Evolutionary conservation across 352 stramenopile genomes (phyloP).

Genomic region (Aphanomyces astaci): DNA sequence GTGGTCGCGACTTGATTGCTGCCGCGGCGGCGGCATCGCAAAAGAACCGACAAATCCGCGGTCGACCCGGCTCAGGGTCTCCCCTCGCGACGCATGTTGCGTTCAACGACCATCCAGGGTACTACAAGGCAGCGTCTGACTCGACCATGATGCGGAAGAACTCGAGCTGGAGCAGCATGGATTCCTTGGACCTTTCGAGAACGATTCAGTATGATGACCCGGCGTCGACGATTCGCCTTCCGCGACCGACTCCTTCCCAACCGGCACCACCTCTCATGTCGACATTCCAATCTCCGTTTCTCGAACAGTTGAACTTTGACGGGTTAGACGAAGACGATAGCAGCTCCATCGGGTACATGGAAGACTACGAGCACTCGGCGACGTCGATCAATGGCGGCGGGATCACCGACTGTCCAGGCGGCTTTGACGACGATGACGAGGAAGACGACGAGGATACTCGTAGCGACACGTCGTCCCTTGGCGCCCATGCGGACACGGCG

Average conservation of each 20-base stretch:
- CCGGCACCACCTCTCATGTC: no score
- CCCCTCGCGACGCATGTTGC: background rate
- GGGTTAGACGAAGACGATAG: slow-evolving; percentile 16
- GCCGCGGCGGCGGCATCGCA: slow-evolving; percentile 6
- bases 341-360: slow-evolving; percentile 14
- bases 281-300: background rate
- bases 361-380: background rate
- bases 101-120: background rate
- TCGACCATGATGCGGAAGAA: background rate
- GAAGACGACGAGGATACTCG: background rate
- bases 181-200: background rate
- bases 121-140: background rate
- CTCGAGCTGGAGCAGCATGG: slow-evolving; percentile 9
- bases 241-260: no score
- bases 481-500: background rate
- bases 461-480: background rate
- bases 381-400: background rate
- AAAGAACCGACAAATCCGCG: slow-evolving; percentile 3
- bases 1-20: slow-evolving; percentile 3
- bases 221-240: slow-evolving; percentile 1
- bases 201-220: slow-evolving; percentile 9
- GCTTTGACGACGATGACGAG: slow-evolving; percentile 14
- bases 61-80: background rate
- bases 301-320: slow-evolving; percentile 5
- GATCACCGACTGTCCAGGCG: background rate